Base-by-base conservation (phyloP, 1,139 yeast genomes). In the Hanseniaspora uvarum region DNA sequence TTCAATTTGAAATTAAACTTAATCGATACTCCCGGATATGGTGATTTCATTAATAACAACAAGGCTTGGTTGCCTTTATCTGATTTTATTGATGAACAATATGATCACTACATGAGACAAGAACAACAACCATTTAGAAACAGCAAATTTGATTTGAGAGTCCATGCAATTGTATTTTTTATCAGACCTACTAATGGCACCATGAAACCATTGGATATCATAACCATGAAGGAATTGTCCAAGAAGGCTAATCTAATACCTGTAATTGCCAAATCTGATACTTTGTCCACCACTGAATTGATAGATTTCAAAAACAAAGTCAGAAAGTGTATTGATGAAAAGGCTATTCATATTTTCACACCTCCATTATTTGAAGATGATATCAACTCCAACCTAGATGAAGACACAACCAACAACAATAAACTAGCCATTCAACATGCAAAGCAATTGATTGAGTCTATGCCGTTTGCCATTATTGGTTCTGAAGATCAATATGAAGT, bases 1-100 rank as follows among this genome's bases (percentile, higher is more conserved):
- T 92, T 92, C 72, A 79, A 78, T 63, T 77, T 92, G 62, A 80
- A 94, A 58, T 78, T 94, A 60, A 92, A 92, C 64, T 77, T 92
- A 57, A 81, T 94, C 62, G 99, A 92, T 70, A 92, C 98, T 8
- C 98, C 98, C 18, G 98, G 98, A 1, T 88, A 92, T 67, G 99
- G 98, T 59, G 96, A 89, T 70, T 87, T 88, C 67, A 94, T 92
- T 63, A 85, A 92, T 74, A 92, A 92, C 71, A 80, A 78, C 63
- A 92, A 86, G 65, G 80, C 95, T 54, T 94, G 96, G 96, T 85
- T 84, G 61, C 92, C 96, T 40, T 82, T 94, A 62, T 78, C 88
- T 57, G 96, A 89, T 68, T 92, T 89, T 65, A 79, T 92, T 59
- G 98, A 92, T 69, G 98, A 92, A 70, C 98, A 92, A 73, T 96